Evolutionary conservation across 1,284 basidiomycete genomes (phyloP).

Genomic region (Fomitopsis palustris): DNA sequence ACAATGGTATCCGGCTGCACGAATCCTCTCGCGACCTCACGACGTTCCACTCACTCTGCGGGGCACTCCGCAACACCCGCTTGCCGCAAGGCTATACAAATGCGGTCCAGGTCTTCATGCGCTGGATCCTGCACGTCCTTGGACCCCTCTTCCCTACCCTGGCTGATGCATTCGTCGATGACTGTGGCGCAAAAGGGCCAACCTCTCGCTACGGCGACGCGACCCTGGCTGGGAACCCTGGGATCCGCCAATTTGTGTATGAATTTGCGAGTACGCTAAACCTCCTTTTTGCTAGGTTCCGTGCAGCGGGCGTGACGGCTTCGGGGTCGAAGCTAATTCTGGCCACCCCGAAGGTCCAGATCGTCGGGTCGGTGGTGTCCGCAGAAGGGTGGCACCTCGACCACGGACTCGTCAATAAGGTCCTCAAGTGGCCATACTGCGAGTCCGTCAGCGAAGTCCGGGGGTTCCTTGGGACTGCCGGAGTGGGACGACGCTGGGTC

Average conservation of each 20-base stretch:
- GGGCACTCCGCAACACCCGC: conserved; percentile 14
- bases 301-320: conserved; percentile 25
- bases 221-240: conserved; percentile 21
- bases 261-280: conserved; percentile 23
- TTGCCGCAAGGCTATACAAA: conserved; percentile 29
- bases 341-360: conserved; percentile 18
- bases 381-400: conserved; percentile 28
- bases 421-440: conserved; percentile 29
- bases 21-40: conserved; percentile 23
- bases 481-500: conserved; percentile 30
- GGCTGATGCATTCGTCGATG: conserved; percentile 27
- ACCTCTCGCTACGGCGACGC: conserved; percentile 18
- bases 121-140: conserved; percentile 20
- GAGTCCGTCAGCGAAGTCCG: conserved; percentile 26
- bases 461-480: conserved; percentile 30
- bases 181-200: conserved; percentile 26
- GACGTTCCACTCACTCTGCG: conserved; percentile 21
- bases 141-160: conserved; percentile 12
- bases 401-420: conserved; percentile 23
- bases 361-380: conserved; percentile 28
- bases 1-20: conserved; percentile 4
- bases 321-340: conserved; percentile 27
- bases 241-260: conserved; percentile 28
- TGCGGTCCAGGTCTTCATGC: conserved; percentile 26
- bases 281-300: conserved; percentile 21